Conservation (phyloP, 768 basidiomycete species). For the Suillus placidus region DNA sequence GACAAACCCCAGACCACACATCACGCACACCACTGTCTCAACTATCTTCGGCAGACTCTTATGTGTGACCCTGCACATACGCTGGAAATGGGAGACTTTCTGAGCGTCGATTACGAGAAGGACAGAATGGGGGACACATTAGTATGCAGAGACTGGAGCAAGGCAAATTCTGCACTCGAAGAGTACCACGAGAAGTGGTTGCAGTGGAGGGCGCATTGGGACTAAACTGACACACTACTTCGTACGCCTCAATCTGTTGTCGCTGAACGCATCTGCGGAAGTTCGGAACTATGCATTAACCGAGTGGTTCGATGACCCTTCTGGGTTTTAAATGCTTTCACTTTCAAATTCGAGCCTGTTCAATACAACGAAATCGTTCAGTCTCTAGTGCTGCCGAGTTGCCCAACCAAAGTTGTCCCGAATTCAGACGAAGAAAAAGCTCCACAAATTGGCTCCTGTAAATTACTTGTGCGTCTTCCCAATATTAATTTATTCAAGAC, state of each 20-base stretch:
- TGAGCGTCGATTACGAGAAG: slow-evolving; percentile 27
- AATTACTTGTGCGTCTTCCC: too few relatives aligned
- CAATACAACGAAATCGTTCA: neutral
- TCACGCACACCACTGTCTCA: slow-evolving; percentile 41
- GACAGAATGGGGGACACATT: slow-evolving; percentile 23
- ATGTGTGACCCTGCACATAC: slow-evolving; percentile 28
- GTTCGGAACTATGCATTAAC: neutral
- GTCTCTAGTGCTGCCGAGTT: neutral
- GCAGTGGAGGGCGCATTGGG: neutral
- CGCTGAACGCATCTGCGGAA: neutral
- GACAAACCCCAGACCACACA: neutral
- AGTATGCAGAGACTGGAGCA: slow-evolving; percentile 29
- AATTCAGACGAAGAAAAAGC: neutral
- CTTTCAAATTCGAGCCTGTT: too few relatives aligned
- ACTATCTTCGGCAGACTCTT: slow-evolving; percentile 40
- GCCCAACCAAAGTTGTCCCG: too few relatives aligned
- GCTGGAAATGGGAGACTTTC: slow-evolving; percentile 38
- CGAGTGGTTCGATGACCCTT: neutral
- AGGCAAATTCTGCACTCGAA: slow-evolving; percentile 17
- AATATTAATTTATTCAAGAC: too few relatives aligned
- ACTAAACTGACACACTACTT: neutral
- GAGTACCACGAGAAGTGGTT: slow-evolving; percentile 5
- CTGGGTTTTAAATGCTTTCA: neutral
- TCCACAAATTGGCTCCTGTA: too few relatives aligned
- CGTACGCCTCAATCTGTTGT: neutral